Percentiles rank a stretch among this genome's conserved stretches.
These are phyloP conservation scores for Parachlorella kessleri DNA, from an alignment of 139 green algal genomes.

Conservation along the genomic window DNA sequence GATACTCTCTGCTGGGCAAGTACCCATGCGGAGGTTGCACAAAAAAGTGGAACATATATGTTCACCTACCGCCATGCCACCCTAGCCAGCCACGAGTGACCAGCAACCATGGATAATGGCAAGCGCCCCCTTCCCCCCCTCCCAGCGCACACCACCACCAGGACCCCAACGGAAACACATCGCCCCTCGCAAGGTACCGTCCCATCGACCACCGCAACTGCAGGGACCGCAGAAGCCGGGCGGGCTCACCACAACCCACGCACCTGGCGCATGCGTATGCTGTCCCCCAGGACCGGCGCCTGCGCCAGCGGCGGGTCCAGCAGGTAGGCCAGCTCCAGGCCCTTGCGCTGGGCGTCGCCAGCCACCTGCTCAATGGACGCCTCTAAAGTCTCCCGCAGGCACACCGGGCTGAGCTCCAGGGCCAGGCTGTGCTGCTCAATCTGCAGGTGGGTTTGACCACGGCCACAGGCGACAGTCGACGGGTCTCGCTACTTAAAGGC, in stretches of 20 bases:
- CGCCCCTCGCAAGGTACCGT: too few species aligned
- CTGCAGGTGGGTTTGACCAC: too few species aligned
- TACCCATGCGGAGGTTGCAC: too few species aligned
- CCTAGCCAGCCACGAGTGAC: neutral
- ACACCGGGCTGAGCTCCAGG: constrained; percentile 31
- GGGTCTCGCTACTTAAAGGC: too few species aligned
- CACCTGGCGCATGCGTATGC: constrained; percentile 59
- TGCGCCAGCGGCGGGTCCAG: constrained; percentile 25
- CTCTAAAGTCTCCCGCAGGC: constrained; percentile 33
- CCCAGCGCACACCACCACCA: neutral
- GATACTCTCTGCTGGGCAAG: too few species aligned
- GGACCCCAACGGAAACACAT: too few species aligned
- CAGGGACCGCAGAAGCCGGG: too few species aligned
- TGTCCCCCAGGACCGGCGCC: constrained; percentile 43
- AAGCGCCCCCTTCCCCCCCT: neutral
- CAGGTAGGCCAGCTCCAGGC: constrained; percentile 44
- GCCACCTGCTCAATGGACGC: constrained; percentile 37
- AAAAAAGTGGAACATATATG: too few species aligned
- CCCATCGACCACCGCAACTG: too few species aligned
- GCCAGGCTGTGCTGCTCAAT: constrained; percentile 44
- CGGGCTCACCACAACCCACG: too few species aligned
- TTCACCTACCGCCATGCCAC: too few species aligned
- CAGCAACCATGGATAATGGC: neutral
- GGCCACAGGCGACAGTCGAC: too few species aligned
- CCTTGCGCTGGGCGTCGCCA: constrained; percentile 32